A percentile compares a stretch with the other conserved stretches of the same genome.
Conservation (phyloP, 2,329 filamentous ascomycete genomes). For the Dryadomyces quercivorus region DNA sequence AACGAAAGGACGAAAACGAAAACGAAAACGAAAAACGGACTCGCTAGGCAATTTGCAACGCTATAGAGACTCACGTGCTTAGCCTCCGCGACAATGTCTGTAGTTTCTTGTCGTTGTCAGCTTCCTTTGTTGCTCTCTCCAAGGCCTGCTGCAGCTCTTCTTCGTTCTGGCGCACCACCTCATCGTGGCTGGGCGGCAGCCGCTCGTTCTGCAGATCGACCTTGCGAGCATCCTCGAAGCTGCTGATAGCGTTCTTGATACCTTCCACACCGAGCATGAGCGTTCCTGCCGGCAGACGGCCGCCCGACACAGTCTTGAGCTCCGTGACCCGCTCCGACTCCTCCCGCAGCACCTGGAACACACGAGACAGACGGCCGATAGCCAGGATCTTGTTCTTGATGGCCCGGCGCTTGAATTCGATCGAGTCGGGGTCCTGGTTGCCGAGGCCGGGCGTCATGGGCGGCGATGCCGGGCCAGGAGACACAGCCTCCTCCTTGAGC, state of each 20-base stretch:
- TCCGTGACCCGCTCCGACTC: slow-evolving; percentile 95
- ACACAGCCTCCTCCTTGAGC: slow-evolving; percentile 71
- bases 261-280: slow-evolving; percentile 97
- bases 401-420: slow-evolving; percentile 85
- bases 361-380: slow-evolving; percentile 88
- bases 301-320: slow-evolving; percentile 91
- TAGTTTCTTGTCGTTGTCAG: slow-evolving; percentile 81
- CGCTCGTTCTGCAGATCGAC: slow-evolving; percentile 95
- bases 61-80: slow-evolving; percentile 66
- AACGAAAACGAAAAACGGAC: neutral
- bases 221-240: slow-evolving; percentile 92
- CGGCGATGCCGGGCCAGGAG: slow-evolving; percentile 62
- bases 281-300: slow-evolving; percentile 83
- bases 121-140: slow-evolving; percentile 74
- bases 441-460: slow-evolving; percentile 35
- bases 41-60: neutral
- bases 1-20: neutral
- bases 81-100: slow-evolving; percentile 80
- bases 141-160: slow-evolving; percentile 73
- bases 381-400: slow-evolving; percentile 99
- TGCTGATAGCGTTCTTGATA: slow-evolving; percentile 96
- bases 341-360: slow-evolving; percentile 96
- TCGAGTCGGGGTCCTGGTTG: slow-evolving; percentile 60
- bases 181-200: slow-evolving; percentile 82
- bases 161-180: slow-evolving; percentile 73